Evolutionary conservation across 257 asterid genomes (phyloP), one percentile per base, ranked within the genome.

Genomic region (Agastache rugosa): DNA sequence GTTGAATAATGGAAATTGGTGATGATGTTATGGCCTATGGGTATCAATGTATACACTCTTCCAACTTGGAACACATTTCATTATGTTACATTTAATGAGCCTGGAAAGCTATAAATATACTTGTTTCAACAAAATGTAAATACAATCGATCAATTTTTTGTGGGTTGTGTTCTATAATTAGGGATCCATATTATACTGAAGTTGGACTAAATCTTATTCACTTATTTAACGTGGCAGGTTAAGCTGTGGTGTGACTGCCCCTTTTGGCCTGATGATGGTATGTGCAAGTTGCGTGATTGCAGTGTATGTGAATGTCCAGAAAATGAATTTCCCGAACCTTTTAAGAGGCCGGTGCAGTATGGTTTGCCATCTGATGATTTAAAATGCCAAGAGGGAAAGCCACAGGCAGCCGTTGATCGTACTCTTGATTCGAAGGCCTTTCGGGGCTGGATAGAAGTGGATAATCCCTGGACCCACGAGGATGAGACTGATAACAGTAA

Each of bases 161-260:
- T 55, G 37, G 50, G 77, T 27, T 77, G 22, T 69, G 47, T 4
- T 54, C 53, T 66, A 35, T 22, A 14, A 19, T 19, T 15, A 34
- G 54, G 61, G 79, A 45, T 50, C 39, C 23, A 34, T 47, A 63
- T 74, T 71, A 63, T 55, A 19, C 72, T 75, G 72, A 72, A 17
- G 73, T 58, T 15, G 44, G 20, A 47, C 35, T 29, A n/a, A 70
- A 37, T 69, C 84, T 81, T 45, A 80, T 72, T 16, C 64, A 22
- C 35, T 58, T 75, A 7, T 16, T 20, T n/a, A 72, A 78, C 54
- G 66, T 80, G 76, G 68, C 92, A 93, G 98, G 97, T 87, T 55
- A 93, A 93, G 78, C 82, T 93, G 80, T 93, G 97, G 98, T 93
- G 98, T 79, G 98, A 93, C 81, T 93, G 98, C 89, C 98, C 96